phyloP scores from a whole-genome alignment of 371 early-diverging fungal genomes.

The Mortierella sp. region DNA sequence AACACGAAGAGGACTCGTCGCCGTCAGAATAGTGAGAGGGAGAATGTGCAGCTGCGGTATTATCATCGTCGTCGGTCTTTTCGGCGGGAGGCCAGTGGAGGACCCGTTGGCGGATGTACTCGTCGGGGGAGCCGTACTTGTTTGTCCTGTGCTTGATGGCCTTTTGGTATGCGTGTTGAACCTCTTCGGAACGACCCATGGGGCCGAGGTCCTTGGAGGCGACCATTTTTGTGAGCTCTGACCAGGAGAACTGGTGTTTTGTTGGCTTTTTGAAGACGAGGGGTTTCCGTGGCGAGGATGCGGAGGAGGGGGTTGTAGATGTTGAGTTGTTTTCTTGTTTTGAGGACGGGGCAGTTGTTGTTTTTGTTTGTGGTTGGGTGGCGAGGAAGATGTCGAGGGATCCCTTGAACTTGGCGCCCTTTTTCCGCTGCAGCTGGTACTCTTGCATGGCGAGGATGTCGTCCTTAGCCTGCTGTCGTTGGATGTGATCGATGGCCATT shows the following conservation, averaged over 20 bases:
- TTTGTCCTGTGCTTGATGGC: constrained; percentile 48
- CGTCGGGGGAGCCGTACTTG: constrained; percentile 51
- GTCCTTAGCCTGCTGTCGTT: background rate
- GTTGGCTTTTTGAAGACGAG: constrained; percentile 57
- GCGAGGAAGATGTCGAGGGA: constrained; percentile 28
- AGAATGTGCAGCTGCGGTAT: background rate
- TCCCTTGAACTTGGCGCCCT: constrained; percentile 23
- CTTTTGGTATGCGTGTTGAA: constrained; percentile 44
- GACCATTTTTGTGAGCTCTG: constrained; percentile 41
- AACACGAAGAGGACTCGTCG: constrained; percentile 37
- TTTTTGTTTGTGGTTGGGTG: background rate
- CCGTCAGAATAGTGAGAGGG: constrained; percentile 27
- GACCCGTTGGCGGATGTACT: constrained; percentile 52
- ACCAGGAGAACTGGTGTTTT: constrained; percentile 47
- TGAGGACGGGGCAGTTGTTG: constrained; percentile 3
- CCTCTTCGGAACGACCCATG: constrained; percentile 51
- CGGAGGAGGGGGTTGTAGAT: background rate
- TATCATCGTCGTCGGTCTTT: background rate
- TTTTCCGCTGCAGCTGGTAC: constrained; percentile 14
- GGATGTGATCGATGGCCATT: constrained; percentile 19
- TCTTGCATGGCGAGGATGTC: constrained; percentile 20
- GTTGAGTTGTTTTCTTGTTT: background rate
- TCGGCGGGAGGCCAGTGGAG: constrained; percentile 55
- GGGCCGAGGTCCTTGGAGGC: constrained; percentile 46
- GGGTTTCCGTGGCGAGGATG: constrained; percentile 30